A percentile compares a stretch with the other conserved stretches of the same genome.
phyloP scores from a whole-genome alignment of 805 yeast genomes.

The Myxozyma mucilagina region DNA sequence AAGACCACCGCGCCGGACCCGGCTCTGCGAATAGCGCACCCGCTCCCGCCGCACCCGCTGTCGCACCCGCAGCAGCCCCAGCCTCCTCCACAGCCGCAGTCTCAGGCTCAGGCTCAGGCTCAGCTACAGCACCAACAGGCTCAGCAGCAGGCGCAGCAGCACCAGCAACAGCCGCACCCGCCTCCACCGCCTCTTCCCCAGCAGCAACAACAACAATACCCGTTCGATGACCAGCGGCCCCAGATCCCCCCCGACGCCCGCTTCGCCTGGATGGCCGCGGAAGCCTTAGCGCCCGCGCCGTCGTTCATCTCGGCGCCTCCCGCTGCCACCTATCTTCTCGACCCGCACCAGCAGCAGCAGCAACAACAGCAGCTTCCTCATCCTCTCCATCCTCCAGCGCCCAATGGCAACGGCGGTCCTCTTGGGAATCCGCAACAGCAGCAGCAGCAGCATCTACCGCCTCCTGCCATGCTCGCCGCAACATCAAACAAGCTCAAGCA shows the following conservation, averaged over 20 bases:
- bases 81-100: slow-evolving; percentile 8
- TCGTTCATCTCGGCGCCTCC: slow-evolving; percentile 18
- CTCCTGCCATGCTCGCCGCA: not conserved
- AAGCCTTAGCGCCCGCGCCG: slow-evolving; percentile 8
- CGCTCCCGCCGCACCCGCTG: not conserved
- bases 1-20: slow-evolving; percentile 23
- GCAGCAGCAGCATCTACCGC: not conserved
- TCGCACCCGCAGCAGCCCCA: not conserved
- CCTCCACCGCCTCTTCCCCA: not conserved
- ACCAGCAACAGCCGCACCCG: not conserved
- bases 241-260: slow-evolving; percentile 12
- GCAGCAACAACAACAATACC: not conserved
- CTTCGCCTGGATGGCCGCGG: slow-evolving; percentile 28
- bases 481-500: slow-evolving; percentile 20
- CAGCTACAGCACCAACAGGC: slow-evolving; percentile 5
- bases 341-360: slow-evolving; percentile 13
- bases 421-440: not conserved
- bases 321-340: slow-evolving; percentile 16
- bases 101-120: not conserved
- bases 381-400: not conserved
- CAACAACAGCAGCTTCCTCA: slow-evolving; percentile 3
- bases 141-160: slow-evolving; percentile 2
- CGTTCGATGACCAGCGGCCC: slow-evolving; percentile 20
- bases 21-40: slow-evolving; percentile 8
- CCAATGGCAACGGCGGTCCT: not conserved